Base-by-base conservation (phyloP, 2,329 filamentous ascomycete species). In the Penicillium sp. region DNA sequence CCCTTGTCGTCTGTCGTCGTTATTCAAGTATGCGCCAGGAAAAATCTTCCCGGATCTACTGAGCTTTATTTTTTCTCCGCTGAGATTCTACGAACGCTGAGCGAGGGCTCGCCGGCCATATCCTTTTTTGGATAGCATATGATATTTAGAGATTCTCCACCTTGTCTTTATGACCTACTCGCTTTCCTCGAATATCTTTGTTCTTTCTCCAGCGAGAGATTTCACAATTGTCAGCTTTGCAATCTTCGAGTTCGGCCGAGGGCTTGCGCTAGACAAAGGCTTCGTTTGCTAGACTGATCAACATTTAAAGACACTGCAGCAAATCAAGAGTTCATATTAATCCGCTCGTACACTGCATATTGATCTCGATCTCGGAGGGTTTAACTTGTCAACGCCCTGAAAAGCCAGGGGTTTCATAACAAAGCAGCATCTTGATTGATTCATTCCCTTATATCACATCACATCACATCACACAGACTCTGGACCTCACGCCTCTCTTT, bases 101-200 rank as follows among this genome's bases (percentile, higher is more conserved):
- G 40, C 18, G 40, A 42, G 42, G 43, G 38, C 43, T 54, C 42
- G 38, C 43, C 43, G 42, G 38, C 42, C 45, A 42, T 33, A 48
- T 55, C 52, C 35, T 47, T n/a, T 55, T 48, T 35, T 45, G 45
- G 33, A n/a, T 35, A 53, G 42, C 46, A 53, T 53, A 55, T 38
- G 52, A 47, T 47, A 54, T 45, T 14, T 11, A 33, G 46, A 40
- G 33, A 18, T 24, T 54, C 21, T 8, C 28, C 42, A 24, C 26
- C 35, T 42, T 26, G 33, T 33, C 38, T 38, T 40, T 35, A 28
- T 47, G 43, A 21, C n/a, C 40, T 42, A 2, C 40, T 23, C 18
- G 40, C 5, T 9, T 21, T 43, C 9, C 40, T 18, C 40, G 1
- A 23, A 43, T 21, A 42, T 42, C 18, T 21, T 43, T 43, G n/a